Conservation (phyloP, 768 basidiomycete genomes). For the Rhizopogon rudus region DNA sequence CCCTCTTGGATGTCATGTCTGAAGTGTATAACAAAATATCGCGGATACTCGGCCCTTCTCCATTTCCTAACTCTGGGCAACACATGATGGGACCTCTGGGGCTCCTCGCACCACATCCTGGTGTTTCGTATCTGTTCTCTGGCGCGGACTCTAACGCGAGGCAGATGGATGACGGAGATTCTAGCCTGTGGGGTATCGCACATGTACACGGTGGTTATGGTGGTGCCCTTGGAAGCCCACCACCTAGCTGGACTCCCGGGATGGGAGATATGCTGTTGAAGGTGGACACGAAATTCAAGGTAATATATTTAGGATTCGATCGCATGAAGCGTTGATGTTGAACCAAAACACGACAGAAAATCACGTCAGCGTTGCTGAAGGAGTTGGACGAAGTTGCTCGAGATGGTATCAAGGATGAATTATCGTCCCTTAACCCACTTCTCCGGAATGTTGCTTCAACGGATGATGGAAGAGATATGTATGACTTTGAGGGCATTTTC, state of each 20-base stretch:
- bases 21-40: slow-evolving; percentile 88
- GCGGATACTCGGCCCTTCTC: slow-evolving; percentile 78
- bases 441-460: slow-evolving; percentile 50
- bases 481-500: slow-evolving; percentile 38
- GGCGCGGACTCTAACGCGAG: slow-evolving; percentile 32
- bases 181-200: slow-evolving; percentile 72
- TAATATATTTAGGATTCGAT: slow-evolving; percentile 19
- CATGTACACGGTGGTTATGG: slow-evolving; percentile 36
- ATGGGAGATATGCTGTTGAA: slow-evolving; percentile 75
- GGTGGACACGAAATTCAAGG: slow-evolving; percentile 83
- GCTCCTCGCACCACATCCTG: slow-evolving; percentile 71
- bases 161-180: slow-evolving; percentile 36
- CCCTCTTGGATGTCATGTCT: slow-evolving; percentile 83
- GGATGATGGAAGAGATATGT: slow-evolving; percentile 35
- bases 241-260: slow-evolving; percentile 55
- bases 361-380: slow-evolving; percentile 71
- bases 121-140: slow-evolving; percentile 72
- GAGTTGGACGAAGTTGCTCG: slow-evolving; percentile 82
- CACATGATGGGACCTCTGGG: slow-evolving; percentile 78
- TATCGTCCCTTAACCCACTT: slow-evolving; percentile 76
- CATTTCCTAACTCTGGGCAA: slow-evolving; percentile 62
- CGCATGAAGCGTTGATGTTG: neutral
- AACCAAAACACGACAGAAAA: slow-evolving; percentile 52
- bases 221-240: slow-evolving; percentile 41
- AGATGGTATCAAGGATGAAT: slow-evolving; percentile 75